Evolutionary conservation across 176 grass and related monocot species (phyloP).

Genomic region (Zoysia japonica): DNA sequence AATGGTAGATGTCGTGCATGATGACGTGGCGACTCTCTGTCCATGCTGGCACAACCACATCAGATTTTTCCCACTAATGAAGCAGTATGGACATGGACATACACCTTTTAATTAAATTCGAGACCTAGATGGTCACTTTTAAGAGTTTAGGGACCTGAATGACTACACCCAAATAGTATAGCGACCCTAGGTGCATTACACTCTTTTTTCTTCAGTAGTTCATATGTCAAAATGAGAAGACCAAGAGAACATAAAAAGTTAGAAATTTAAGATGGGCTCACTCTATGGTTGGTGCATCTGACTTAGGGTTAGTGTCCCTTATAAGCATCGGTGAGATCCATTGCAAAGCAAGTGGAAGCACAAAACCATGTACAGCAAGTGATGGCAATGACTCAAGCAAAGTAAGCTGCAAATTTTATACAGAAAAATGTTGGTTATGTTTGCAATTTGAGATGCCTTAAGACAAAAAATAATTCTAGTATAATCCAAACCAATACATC

Average conservation of each 20-base stretch:
- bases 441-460: constrained; percentile 19
- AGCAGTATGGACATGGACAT: no score
- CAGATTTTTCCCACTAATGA: no score
- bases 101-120: no score
- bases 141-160: no score
- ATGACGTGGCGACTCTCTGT: no score
- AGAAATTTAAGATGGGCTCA: constrained; percentile 18
- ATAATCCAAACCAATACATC: not conserved
- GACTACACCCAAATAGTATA: no score
- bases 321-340: constrained; percentile 82
- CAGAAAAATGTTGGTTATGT: constrained; percentile 29
- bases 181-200: no score
- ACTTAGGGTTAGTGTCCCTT: constrained; percentile 65
- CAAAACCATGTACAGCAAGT: constrained; percentile 69
- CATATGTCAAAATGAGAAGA: not conserved
- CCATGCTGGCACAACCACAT: no score
- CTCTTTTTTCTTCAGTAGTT: not conserved
- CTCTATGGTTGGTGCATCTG: constrained; percentile 18
- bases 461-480: not conserved
- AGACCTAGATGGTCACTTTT: no score
- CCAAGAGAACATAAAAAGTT: constrained; percentile 20
- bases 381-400: constrained; percentile 81
- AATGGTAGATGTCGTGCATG: no score
- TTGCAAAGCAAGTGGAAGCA: constrained; percentile 80
- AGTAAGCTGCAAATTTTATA: constrained; percentile 60